A percentile compares a stretch with the other conserved stretches of the same genome.
These are phyloP conservation scores for Penicillium occitanis DNA, from an alignment of 2,329 filamentous ascomycete species.

Conservation along the genomic window DNA sequence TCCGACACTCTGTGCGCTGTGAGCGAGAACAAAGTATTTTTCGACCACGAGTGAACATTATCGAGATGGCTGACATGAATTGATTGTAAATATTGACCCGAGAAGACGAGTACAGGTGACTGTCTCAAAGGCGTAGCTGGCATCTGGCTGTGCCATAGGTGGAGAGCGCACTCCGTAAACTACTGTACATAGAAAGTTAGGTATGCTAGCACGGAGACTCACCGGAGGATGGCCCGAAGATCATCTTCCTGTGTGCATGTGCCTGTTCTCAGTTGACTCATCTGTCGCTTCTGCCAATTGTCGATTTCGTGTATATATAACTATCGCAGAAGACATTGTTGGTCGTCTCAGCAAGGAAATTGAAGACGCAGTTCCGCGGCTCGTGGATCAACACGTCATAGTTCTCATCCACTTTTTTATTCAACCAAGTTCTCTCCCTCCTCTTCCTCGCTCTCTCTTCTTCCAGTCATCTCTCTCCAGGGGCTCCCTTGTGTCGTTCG, in stretches of 20 bases:
- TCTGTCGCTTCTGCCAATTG: background rate
- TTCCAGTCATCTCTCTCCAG: background rate
- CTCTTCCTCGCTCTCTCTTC: background rate
- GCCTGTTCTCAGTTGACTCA: background rate
- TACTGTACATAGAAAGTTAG: background rate
- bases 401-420: background rate
- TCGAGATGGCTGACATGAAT: background rate
- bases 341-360: background rate
- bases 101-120: background rate
- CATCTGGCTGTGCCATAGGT: background rate
- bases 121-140: background rate
- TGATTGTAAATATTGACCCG: background rate
- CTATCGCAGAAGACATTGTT: background rate
- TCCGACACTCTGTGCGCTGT: background rate
- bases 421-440: background rate
- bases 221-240: background rate
- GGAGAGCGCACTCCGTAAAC: background rate
- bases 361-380: background rate
- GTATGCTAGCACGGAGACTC: background rate
- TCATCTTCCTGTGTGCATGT: background rate
- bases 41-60: background rate
- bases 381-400: conserved; percentile 10
- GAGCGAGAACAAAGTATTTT: background rate
- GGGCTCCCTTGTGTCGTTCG: background rate
- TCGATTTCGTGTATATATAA: background rate